These are phyloP conservation scores for Naganishia cerealis DNA, from an alignment of 1,284 basidiomycete genomes.

Conservation along the genomic window DNA sequence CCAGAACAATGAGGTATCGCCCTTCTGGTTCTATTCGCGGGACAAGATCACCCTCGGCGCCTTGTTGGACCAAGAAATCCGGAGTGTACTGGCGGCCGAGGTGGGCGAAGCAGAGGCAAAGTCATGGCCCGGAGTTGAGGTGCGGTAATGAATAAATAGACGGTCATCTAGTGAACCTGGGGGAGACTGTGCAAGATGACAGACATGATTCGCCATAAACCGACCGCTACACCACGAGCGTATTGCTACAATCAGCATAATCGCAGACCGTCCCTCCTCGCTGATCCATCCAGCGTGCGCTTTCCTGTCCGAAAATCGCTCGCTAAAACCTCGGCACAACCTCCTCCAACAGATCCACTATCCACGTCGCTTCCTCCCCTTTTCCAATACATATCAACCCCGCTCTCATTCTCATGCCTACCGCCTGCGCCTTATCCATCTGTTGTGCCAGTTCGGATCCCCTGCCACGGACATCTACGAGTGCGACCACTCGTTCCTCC, in stretches of 20 bases:
- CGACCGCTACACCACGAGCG: no score
- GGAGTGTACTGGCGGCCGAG: slow-evolving; percentile 56
- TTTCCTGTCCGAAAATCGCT: background rate
- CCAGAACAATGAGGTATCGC: slow-evolving; percentile 43
- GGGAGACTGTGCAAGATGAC: no score
- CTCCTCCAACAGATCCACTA: slow-evolving; percentile 4
- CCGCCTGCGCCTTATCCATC: background rate
- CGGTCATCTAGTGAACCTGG: no score
- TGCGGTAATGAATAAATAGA: slow-evolving; percentile 34
- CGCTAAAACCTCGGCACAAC: slow-evolving; percentile 7
- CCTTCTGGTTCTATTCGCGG: slow-evolving; percentile 72
- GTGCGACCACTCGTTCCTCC: slow-evolving; percentile 16
- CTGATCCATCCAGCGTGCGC: no score
- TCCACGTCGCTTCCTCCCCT: slow-evolving; percentile 8
- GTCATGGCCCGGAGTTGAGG: slow-evolving; percentile 44
- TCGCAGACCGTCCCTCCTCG: no score
- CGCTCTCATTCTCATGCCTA: background rate
- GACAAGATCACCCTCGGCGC: slow-evolving; percentile 65
- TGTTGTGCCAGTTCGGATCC: background rate
- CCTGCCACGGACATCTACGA: slow-evolving; percentile 7
- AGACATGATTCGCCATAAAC: no score
- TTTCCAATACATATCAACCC: slow-evolving; percentile 2
- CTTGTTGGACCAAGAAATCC: slow-evolving; percentile 62
- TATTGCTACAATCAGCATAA: no score
- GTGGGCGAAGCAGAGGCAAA: slow-evolving; percentile 52